These are phyloP conservation scores for Moesziomyces antarcticus DNA, from an alignment of 1,284 basidiomycete genomes.

Conservation along the genomic window DNA sequence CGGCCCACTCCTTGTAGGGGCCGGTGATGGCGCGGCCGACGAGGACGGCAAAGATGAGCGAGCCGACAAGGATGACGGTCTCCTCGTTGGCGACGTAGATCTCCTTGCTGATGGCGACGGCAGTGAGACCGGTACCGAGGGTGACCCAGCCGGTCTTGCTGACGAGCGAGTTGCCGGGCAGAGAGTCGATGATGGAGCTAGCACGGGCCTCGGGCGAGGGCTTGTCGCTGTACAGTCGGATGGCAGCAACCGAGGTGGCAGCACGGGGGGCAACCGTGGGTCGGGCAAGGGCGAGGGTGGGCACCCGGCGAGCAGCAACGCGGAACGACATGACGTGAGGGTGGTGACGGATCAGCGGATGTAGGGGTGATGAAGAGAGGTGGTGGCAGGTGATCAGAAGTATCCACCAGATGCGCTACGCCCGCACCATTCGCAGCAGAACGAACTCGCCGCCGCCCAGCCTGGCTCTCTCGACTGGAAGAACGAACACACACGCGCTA, in stretches of 20 bases:
- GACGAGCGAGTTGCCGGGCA: conserved; percentile 90
- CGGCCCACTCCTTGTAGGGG: conserved; percentile 92
- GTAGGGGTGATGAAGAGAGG: conserved; percentile 13
- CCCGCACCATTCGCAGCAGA: not conserved
- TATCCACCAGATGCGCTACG: not conserved
- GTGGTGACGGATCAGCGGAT: not conserved
- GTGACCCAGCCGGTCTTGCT: conserved; percentile 92
- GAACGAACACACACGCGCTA: not conserved
- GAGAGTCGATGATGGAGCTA: conserved; percentile 86
- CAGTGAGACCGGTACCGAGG: conserved; percentile 87
- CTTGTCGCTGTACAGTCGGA: conserved; percentile 65
- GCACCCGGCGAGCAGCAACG: conserved; percentile 43
- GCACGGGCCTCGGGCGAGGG: conserved; percentile 83
- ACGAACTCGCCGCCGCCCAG: not conserved
- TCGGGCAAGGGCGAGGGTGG: conserved; percentile 50
- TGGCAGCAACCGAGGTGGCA: conserved; percentile 46
- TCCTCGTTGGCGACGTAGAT: conserved; percentile 94
- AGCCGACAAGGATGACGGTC: conserved; percentile 75
- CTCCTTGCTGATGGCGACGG: conserved; percentile 95
- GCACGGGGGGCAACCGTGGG: conserved; percentile 35
- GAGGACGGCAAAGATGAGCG: conserved; percentile 83
- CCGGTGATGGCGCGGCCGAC: conserved; percentile 82
- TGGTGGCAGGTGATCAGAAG: conserved; percentile 8
- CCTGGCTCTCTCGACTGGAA: not conserved
- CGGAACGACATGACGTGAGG: conserved; percentile 45